phyloP scores from a whole-genome alignment of 1,139 yeast genomes.

The Schizosaccharomyces versatilis region DNA sequence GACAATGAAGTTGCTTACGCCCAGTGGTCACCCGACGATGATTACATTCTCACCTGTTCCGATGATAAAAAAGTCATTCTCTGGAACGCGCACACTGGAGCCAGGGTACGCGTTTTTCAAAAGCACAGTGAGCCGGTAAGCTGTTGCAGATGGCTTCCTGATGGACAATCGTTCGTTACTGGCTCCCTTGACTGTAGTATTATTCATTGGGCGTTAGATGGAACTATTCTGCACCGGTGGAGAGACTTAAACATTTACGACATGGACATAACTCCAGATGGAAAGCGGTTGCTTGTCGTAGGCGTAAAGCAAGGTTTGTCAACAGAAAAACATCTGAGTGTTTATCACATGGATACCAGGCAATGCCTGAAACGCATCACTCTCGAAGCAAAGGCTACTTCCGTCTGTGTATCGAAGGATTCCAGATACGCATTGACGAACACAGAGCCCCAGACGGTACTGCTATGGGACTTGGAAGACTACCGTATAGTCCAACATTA shows the following conservation, averaged over 20 bases:
- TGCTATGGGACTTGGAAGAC: conserved; percentile 45
- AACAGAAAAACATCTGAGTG: neutral
- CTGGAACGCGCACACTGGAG: conserved; percentile 36
- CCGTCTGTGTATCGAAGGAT: conserved; percentile 25
- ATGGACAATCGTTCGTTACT: conserved; percentile 36
- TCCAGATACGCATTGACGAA: conserved; percentile 33
- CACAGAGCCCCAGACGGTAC: conserved; percentile 52
- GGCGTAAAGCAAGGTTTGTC: neutral
- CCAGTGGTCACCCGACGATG: conserved; percentile 55
- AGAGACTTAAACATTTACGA: conserved; percentile 39
- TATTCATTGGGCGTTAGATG: conserved; percentile 35
- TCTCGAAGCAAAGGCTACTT: conserved; percentile 16
- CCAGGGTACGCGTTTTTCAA: conserved; percentile 11
- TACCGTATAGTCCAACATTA: conserved; percentile 35
- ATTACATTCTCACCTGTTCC: conserved; percentile 44
- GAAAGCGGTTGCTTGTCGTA: conserved; percentile 24
- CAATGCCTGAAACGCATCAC: conserved; percentile 30
- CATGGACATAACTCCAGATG: conserved; percentile 44
- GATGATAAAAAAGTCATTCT: conserved; percentile 38
- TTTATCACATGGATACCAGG: conserved; percentile 41
- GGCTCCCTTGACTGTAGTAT: conserved; percentile 65
- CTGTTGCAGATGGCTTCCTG: conserved; percentile 57
- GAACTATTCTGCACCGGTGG: conserved; percentile 23
- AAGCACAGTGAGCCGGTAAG: conserved; percentile 24
- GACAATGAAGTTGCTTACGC: conserved; percentile 42